Evolutionary conservation across 371 early-diverging fungal genomes (phyloP).

Genomic region (Mucor plumbeus): DNA sequence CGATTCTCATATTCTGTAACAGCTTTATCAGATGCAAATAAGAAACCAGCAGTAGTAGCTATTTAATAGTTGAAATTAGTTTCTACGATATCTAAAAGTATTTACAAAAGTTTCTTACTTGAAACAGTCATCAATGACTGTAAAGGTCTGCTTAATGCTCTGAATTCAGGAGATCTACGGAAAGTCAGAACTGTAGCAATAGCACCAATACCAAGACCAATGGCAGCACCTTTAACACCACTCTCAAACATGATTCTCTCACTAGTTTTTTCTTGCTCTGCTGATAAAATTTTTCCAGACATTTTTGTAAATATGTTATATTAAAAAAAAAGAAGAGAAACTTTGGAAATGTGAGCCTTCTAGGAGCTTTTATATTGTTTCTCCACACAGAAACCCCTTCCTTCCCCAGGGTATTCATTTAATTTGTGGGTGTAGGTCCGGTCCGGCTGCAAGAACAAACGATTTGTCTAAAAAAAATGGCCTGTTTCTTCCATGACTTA

Average conservation of each 20-base stretch:
- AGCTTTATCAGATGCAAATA: slow-evolving; percentile 52
- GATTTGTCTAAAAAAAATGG: slow-evolving; percentile 14
- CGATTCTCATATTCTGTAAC: slow-evolving; percentile 44
- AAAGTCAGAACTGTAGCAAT: slow-evolving; percentile 39
- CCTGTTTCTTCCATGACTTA: slow-evolving; percentile 15
- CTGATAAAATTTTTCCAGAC: slow-evolving; percentile 19
- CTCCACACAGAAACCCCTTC: slow-evolving; percentile 2
- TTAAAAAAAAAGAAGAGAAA: slow-evolving; percentile 9
- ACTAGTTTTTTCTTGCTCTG: slow-evolving; percentile 41
- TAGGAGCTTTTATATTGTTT: not conserved
- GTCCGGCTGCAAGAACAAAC: slow-evolving; percentile 7
- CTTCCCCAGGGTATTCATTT: not conserved
- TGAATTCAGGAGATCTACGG: slow-evolving; percentile 48
- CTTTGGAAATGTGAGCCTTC: not conserved
- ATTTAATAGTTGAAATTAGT: not conserved
- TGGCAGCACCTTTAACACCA: slow-evolving; percentile 50
- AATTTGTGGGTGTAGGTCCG: slow-evolving; percentile 3
- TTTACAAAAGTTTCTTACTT: slow-evolving; percentile 29
- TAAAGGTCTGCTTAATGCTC: slow-evolving; percentile 43
- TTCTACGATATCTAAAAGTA: too few relatives aligned
- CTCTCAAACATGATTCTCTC: slow-evolving; percentile 30
- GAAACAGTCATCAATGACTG: slow-evolving; percentile 47
- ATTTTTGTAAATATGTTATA: slow-evolving; percentile 10
- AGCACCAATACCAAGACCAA: slow-evolving; percentile 53
- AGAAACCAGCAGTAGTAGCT: slow-evolving; percentile 52